These are phyloP conservation scores for Peronospora farinosa DNA, from an alignment of 352 stramenopile species.

Conservation along the genomic window DNA sequence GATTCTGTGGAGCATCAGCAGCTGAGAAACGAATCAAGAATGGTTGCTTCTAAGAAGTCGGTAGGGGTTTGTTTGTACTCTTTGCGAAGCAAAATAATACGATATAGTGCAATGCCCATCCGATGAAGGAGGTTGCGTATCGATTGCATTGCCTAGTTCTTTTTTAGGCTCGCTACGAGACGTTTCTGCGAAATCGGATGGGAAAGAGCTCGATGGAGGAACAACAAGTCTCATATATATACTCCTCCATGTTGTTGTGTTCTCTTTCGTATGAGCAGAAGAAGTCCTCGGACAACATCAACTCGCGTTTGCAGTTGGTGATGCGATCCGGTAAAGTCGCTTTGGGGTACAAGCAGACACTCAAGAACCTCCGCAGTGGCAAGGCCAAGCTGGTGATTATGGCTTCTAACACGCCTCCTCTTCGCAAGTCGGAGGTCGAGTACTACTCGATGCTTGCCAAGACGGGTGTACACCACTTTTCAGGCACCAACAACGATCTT, in stretches of 20 bases:
- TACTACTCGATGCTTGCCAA: slow-evolving; percentile 99
- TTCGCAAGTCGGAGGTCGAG: slow-evolving; percentile 99
- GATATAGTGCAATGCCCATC: slow-evolving; percentile 26
- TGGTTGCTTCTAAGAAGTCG: slow-evolving; percentile 89
- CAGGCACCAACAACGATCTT: slow-evolving; percentile 97
- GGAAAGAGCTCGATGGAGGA: slow-evolving; percentile 33
- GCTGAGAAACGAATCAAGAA: slow-evolving; percentile 70
- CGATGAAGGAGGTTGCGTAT: slow-evolving; percentile 49
- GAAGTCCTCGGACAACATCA: slow-evolving; percentile 98
- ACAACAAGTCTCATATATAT: slow-evolving; percentile 17
- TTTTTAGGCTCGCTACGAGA: slow-evolving; percentile 2
- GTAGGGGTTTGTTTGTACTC: slow-evolving; percentile 36
- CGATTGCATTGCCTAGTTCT: neutral
- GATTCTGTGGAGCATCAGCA: slow-evolving; percentile 59
- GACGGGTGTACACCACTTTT: slow-evolving; percentile 97
- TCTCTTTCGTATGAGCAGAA: slow-evolving; percentile 76
- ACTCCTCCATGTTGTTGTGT: slow-evolving; percentile 9
- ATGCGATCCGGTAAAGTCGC: slow-evolving; percentile 99
- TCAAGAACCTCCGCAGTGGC: slow-evolving; percentile 94
- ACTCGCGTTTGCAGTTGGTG: slow-evolving; percentile 98
- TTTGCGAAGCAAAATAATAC: neutral
- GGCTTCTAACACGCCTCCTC: slow-evolving; percentile 95
- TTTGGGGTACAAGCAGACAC: slow-evolving; percentile 97
- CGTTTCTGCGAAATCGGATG: slow-evolving; percentile 35
- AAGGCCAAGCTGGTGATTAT: slow-evolving; percentile 98